A percentile compares a stretch with the other conserved stretches of the same genome.
phyloP scores from a whole-genome alignment of 2,329 filamentous ascomycete species.

The Sclerotinia subarctica region DNA sequence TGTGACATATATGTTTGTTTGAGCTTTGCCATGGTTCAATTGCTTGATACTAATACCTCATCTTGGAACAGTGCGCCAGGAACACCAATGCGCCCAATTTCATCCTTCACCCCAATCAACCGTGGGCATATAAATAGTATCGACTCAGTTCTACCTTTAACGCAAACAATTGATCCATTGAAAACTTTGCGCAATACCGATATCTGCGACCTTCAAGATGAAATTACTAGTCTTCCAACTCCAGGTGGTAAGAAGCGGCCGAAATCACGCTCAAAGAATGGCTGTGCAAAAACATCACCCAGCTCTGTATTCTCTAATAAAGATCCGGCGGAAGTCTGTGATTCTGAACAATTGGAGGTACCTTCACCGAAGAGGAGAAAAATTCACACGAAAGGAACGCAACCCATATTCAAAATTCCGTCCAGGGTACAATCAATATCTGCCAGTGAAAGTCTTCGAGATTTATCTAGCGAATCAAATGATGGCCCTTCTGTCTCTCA shows the following conservation, averaged over 20 bases:
- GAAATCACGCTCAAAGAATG: constrained; percentile 16
- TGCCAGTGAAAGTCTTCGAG: neutral
- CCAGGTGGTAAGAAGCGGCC: constrained; percentile 23
- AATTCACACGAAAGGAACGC: neutral
- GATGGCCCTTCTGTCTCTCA: constrained; percentile 11
- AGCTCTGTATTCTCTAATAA: constrained; percentile 19
- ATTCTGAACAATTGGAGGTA: neutral
- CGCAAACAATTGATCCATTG: constrained; percentile 24
- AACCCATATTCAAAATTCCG: constrained; percentile 13
- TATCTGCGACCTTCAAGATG: constrained; percentile 24
- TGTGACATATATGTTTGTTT: neutral
- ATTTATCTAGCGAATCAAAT: no score
- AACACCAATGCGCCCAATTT: neutral
- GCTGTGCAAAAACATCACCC: constrained; percentile 22
- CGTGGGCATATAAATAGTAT: neutral
- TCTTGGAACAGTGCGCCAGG: neutral
- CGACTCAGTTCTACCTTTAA: constrained; percentile 5
- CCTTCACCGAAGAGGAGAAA: constrained; percentile 12
- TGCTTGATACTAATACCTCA: neutral
- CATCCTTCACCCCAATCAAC: constrained; percentile 32
- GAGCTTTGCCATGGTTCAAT: neutral
- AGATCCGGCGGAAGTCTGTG: neutral
- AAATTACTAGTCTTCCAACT: neutral
- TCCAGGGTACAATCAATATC: neutral
- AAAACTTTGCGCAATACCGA: constrained; percentile 24